phyloP scores from a whole-genome alignment of 352 stramenopile genomes.

The Phytophthora fragariaefolia region DNA sequence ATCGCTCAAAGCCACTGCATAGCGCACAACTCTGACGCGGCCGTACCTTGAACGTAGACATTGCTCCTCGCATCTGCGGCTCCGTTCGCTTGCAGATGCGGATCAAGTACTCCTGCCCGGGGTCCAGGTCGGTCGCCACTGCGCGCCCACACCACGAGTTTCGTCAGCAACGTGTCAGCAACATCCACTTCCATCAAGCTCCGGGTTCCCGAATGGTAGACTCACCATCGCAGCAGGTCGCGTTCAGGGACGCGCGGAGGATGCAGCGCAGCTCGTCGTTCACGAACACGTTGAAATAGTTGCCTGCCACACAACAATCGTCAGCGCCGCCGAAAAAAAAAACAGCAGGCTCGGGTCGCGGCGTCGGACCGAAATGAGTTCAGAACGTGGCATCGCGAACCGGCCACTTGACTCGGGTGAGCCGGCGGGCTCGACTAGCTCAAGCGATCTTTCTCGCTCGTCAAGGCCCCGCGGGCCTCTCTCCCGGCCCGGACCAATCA shows the following conservation, averaged over 20 bases:
- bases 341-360: conserved; percentile 22
- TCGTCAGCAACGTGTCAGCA: no score
- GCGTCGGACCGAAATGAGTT: conserved; percentile 50
- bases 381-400: conserved; percentile 44
- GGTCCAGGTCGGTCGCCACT: conserved; percentile 73
- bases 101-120: conserved; percentile 62
- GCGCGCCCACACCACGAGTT: conserved; percentile 1
- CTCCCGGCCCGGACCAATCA: conserved; percentile 20
- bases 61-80: conserved; percentile 81
- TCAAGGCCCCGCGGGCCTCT: conserved; percentile 1
- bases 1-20: not conserved
- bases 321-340: no score
- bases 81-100: conserved; percentile 85
- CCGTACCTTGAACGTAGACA: conserved; percentile 88
- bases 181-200: no score
- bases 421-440: conserved; percentile 6
- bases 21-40: no score
- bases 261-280: conserved; percentile 78
- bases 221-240: conserved; percentile 83
- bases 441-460: conserved; percentile 12
- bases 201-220: no score
- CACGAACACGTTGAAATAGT: conserved; percentile 91
- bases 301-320: conserved; percentile 49
- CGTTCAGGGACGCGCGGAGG: conserved; percentile 74
- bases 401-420: conserved; percentile 31